These are phyloP conservation scores for Phytophthora pistaciae DNA, from an alignment of 352 stramenopile species.

Conservation along the genomic window DNA sequence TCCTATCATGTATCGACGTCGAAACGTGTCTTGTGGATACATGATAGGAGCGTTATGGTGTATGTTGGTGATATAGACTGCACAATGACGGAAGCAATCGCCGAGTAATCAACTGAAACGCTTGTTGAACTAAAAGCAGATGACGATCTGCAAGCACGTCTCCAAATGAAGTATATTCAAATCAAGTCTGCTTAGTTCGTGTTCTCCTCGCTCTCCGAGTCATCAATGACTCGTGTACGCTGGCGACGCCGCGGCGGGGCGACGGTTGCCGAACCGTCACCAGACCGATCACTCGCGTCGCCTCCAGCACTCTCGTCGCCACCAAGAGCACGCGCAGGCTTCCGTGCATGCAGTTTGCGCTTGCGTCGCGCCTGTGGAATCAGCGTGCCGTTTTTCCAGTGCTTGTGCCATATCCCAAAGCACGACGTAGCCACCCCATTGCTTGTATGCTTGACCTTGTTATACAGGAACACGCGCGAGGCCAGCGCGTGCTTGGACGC, in stretches of 20 bases:
- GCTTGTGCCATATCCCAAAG: not conserved
- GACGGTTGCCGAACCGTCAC: not conserved
- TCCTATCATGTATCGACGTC: too few species aligned
- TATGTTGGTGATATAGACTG: not conserved
- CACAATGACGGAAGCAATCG: not conserved
- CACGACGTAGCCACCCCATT: not conserved
- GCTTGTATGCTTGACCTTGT: constrained; percentile 17
- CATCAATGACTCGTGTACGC: not conserved
- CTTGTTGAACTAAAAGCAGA: not conserved
- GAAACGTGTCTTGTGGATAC: not conserved
- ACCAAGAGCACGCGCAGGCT: not conserved
- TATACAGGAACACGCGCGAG: constrained; percentile 11
- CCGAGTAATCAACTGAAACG: not conserved
- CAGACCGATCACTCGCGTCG: not conserved
- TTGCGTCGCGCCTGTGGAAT: not conserved
- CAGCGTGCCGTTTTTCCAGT: too few species aligned
- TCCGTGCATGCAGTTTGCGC: not conserved
- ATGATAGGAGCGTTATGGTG: not conserved
- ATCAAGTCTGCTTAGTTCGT: not conserved
- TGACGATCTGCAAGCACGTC: not conserved
- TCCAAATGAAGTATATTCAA: not conserved
- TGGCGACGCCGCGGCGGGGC: not conserved
- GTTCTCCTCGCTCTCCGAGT: not conserved
- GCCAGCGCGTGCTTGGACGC: not conserved
- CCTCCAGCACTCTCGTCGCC: not conserved